Conservation (phyloP, 345 rosid species). For the Ceriops tagal region DNA sequence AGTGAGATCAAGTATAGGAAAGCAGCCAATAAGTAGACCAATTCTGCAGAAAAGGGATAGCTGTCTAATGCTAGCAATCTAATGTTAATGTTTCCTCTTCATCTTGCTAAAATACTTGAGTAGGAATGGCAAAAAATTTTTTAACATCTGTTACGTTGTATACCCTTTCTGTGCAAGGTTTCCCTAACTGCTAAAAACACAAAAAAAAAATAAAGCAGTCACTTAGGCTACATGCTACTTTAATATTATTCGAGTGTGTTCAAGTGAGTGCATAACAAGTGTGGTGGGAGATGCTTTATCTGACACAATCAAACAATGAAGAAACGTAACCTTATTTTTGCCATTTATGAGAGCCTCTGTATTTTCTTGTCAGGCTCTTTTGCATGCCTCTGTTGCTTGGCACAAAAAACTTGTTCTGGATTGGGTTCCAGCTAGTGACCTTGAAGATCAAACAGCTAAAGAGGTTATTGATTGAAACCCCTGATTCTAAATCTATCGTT, state of each 20-base stretch:
- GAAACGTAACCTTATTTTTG: neutral
- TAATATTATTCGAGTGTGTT: neutral
- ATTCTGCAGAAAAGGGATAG: no score
- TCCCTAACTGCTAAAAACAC: neutral
- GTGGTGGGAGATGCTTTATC: neutral
- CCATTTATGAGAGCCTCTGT: neutral
- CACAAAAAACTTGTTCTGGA: conserved; percentile 74
- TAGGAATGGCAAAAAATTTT: neutral
- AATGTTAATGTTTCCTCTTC: no score
- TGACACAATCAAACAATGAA: neutral
- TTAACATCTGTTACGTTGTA: neutral
- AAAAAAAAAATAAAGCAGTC: neutral
- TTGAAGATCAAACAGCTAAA: conserved; percentile 74
- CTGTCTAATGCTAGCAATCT: no score
- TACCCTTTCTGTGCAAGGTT: neutral
- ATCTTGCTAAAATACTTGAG: neutral
- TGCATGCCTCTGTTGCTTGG: conserved; percentile 87
- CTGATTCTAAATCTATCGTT: neutral
- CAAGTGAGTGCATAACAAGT: neutral
- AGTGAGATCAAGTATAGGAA: no score
- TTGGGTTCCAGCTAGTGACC: conserved; percentile 97
- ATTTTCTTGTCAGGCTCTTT: conserved; percentile 61
- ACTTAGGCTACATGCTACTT: neutral
- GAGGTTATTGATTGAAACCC: conserved; percentile 30
- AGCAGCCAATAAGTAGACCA: no score